phyloP scores from a whole-genome alignment of 2,329 filamentous ascomycete genomes.

The Aureobasidium sp. region DNA sequence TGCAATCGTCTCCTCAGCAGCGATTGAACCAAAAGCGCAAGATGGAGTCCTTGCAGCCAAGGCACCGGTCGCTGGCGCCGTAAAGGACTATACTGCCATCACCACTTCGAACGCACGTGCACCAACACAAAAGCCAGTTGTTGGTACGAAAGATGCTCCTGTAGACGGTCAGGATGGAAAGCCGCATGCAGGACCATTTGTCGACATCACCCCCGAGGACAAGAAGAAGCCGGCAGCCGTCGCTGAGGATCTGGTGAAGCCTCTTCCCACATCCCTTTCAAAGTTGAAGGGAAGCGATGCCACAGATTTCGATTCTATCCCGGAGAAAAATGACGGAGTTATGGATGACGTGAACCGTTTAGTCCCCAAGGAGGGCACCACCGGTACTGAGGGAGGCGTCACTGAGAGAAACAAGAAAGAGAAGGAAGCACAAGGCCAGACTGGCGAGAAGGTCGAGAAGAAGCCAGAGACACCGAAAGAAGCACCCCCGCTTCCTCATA shows the following conservation, averaged over 20 bases:
- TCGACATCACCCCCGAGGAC: conserved; percentile 41
- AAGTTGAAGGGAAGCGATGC: conserved; percentile 39
- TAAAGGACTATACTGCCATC: conserved; percentile 22
- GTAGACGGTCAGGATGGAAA: conserved; percentile 91
- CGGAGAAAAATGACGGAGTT: conserved; percentile 62
- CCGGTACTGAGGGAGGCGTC: conserved; percentile 82
- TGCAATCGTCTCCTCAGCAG: conserved; percentile 42
- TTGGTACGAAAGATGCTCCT: conserved; percentile 68
- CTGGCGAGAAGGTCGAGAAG: conserved; percentile 64
- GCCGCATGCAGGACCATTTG: conserved; percentile 78
- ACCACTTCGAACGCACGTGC: conserved; percentile 1
- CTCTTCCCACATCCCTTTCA: conserved; percentile 24
- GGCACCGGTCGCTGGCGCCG: conserved; percentile 15
- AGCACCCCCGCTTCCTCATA: conserved; percentile 69
- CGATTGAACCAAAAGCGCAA: conserved; percentile 16
- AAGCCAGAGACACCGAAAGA: conserved; percentile 79
- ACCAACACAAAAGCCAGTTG: conserved; percentile 17
- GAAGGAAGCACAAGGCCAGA: conserved; percentile 55
- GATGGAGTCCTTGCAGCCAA: conserved; percentile 18
- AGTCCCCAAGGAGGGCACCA: conserved; percentile 73
- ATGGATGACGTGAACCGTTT: conserved; percentile 81
- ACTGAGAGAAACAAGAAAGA: conserved; percentile 75
- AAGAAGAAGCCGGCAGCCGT: conserved; percentile 19
- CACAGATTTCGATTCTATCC: conserved; percentile 32
- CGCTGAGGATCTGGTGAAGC: conserved; percentile 19